phyloP scores from a whole-genome alignment of 768 basidiomycete species.

The Rhodotorula paludigena region DNA sequence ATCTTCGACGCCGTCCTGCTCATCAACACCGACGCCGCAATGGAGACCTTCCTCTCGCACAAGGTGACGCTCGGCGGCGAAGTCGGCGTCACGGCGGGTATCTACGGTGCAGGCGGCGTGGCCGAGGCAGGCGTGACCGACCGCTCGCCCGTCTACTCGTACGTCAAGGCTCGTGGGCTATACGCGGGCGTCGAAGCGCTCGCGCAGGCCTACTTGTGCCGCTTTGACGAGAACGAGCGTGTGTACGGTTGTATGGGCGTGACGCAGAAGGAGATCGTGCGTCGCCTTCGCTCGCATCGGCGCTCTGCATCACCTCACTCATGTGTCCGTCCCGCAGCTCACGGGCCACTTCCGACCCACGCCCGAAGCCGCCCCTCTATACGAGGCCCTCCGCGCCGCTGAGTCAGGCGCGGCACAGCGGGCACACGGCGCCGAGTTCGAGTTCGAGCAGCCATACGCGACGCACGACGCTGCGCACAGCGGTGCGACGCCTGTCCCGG shows the following conservation, averaged over 20 bases:
- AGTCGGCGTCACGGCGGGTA: conserved; percentile 39
- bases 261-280: conserved; percentile 14
- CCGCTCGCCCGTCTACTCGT: conserved; percentile 32
- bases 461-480: conserved; percentile 2
- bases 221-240: conserved; percentile 33
- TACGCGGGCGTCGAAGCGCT: conserved; percentile 40
- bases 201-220: conserved; percentile 21
- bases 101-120: conserved; percentile 38
- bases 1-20: conserved; percentile 38
- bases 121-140: conserved; percentile 36
- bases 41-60: conserved; percentile 37
- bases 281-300: neutral
- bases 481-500: neutral
- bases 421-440: conserved; percentile 11
- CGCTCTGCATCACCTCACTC: neutral
- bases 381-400: conserved; percentile 37
- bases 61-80: conserved; percentile 30
- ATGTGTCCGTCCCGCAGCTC: neutral
- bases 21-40: conserved; percentile 33
- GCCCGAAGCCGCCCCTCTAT: conserved; percentile 16
- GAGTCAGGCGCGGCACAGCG: conserved; percentile 40
- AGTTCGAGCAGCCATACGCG: conserved; percentile 13
- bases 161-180: conserved; percentile 34
- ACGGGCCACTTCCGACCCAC: conserved; percentile 40
- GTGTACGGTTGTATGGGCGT: conserved; percentile 13